Evolutionary conservation across 2,329 filamentous ascomycete genomes (phyloP), one percentile per base, ranked within the genome.

Genomic region (Ascocoryne sarcoides): DNA sequence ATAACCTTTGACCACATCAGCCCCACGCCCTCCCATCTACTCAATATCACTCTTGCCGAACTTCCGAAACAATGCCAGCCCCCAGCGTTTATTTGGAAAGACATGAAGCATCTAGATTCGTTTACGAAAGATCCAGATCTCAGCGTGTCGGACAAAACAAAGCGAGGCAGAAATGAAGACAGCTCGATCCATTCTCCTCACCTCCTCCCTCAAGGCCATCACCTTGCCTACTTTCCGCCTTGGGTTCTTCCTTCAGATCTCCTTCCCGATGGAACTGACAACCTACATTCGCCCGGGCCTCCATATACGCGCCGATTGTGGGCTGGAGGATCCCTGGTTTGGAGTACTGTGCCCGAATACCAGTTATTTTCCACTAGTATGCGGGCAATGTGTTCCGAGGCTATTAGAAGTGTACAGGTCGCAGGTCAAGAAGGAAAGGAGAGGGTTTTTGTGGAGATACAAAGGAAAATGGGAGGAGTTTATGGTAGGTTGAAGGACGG

Each of bases 181-280:
- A 12, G 23, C 7, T 7, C 7, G 12, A 35, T 35, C 5, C 16
- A 35, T n/a, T 19, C 32, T 10, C 32, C 17, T 4, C 18, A 19
- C 18, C n/a, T 21, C 4, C 33, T 59, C 5, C 78, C 81, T 0
- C 69, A 75, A 20, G 84, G 82, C 26, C 81, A 93, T 59, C 88
- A 95, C 60, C 70, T 95, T 26, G 77, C 90, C 49, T 93, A 93
- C 66, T 95, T 95, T 64, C 86, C 88, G 44, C 74, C 83, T 9
- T 74, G 78, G 47, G 66, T 82, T 14, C 68, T 73, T 1, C 65
- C 75, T 10, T 74, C 71, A 5, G 52, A 68, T 23, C 73, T 96
- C 32, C 71, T 87, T 14, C 68, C 77, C 1, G 92, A 98, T 64
- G 90, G 92, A 42, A 93, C 89, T 1, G 90, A 96, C 59, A 68